Conservation (phyloP, 1,284 basidiomycete species). For the Pisolithus thermaeus region DNA sequence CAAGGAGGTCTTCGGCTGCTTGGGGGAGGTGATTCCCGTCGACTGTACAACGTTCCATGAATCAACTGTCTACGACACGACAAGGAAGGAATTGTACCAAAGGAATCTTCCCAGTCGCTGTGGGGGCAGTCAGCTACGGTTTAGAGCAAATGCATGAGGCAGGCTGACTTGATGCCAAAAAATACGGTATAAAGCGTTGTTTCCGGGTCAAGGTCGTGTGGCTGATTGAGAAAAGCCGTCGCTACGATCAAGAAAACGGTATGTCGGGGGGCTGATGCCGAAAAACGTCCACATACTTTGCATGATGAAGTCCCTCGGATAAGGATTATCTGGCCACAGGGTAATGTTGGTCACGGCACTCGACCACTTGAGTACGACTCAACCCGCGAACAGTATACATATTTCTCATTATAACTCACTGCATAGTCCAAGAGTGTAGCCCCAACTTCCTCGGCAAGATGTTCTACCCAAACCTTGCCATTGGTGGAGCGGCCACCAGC, state of each 20-base stretch:
- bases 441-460: slow-evolving; percentile 17
- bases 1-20: slow-evolving; percentile 32
- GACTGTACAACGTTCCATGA: slow-evolving; percentile 7
- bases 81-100: slow-evolving; percentile 11
- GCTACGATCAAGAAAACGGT: slow-evolving; percentile 10
- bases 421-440: slow-evolving; percentile 24
- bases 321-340: slow-evolving; percentile 33
- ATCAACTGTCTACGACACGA: neutral
- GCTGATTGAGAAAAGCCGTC: slow-evolving; percentile 21
- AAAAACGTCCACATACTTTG: slow-evolving; percentile 21
- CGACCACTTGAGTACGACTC: slow-evolving; percentile 20
- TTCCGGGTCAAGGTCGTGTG: slow-evolving; percentile 21
- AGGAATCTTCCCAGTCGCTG: slow-evolving; percentile 28
- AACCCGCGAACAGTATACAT: neutral
- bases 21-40: slow-evolving; percentile 29
- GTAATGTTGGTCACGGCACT: slow-evolving; percentile 31
- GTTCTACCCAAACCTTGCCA: slow-evolving; percentile 31
- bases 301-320: slow-evolving; percentile 30
- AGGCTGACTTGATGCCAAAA: slow-evolving; percentile 34
- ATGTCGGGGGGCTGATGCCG: neutral
- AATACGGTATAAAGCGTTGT: slow-evolving; percentile 32
- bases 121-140: slow-evolving; percentile 9
- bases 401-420: slow-evolving; percentile 8
- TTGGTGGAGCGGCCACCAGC: slow-evolving; percentile 33
- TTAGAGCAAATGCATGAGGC: neutral